Evolutionary conservation across 202 grass and related monocot genomes (phyloP).

Genomic region (Carex arenaria): DNA sequence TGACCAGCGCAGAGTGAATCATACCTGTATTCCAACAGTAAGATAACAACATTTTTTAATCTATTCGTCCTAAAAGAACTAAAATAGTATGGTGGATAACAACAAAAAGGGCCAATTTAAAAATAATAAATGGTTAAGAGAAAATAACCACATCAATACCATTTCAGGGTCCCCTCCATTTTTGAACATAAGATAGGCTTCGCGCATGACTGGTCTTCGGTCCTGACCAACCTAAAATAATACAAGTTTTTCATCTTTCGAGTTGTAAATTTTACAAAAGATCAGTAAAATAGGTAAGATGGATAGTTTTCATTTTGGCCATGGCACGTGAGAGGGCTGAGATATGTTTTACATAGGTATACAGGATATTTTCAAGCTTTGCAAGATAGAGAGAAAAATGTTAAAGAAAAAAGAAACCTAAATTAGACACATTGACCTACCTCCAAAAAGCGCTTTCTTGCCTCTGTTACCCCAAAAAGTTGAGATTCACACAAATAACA

Average conservation of each 20-base stretch:
- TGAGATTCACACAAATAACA: conserved; percentile 85
- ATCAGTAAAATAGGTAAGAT: background rate
- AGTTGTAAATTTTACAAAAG: background rate
- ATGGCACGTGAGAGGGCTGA: background rate
- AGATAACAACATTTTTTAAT: background rate
- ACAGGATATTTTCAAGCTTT: background rate
- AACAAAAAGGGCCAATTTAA: conserved; percentile 1
- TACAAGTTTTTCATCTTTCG: background rate
- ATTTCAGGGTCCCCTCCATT: conserved; percentile 76
- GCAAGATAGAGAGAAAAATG: background rate
- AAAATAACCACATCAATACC: conserved; percentile 31
- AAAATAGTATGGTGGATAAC: conserved; percentile 3
- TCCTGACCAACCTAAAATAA: conserved; percentile 65
- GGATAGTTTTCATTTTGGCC: background rate
- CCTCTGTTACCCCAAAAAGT: conserved; percentile 44
- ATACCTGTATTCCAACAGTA: background rate
- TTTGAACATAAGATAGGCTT: conserved; percentile 65
- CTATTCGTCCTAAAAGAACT: conserved; percentile 3
- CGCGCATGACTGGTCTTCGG: conserved; percentile 68
- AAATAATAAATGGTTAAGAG: background rate
- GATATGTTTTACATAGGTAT: background rate
- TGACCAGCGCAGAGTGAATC: background rate
- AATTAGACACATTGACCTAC: conserved; percentile 25
- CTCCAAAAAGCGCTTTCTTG: conserved; percentile 74
- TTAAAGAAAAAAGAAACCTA: background rate